These are phyloP conservation scores for Sindora glabra DNA, from an alignment of 306 rosid genomes.

Conservation along the genomic window DNA sequence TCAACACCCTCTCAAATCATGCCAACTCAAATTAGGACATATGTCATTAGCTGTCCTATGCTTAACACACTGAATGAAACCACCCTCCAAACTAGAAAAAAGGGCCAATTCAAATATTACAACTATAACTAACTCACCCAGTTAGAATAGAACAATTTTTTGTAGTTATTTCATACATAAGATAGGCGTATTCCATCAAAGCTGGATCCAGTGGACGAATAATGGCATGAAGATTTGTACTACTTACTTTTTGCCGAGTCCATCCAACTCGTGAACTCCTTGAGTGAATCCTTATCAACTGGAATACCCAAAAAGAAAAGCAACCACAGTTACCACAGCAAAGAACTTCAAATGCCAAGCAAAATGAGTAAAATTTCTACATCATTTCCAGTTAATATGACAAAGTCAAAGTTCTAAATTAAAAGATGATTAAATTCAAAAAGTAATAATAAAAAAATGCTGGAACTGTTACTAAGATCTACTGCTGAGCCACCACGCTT, in stretches of 20 bases:
- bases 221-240: neutral
- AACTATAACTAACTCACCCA: conserved; percentile 17
- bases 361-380: conserved; percentile 1
- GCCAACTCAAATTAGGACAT: neutral
- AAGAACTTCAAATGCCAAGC: conserved; percentile 9
- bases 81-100: conserved; percentile 1
- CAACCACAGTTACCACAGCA: conserved; percentile 12
- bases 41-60: neutral
- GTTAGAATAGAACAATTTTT: neutral
- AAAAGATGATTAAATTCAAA: neutral
- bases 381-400: neutral
- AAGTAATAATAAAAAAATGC: conserved; percentile 4
- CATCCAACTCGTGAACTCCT: conserved; percentile 59
- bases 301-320: conserved; percentile 23
- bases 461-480: conserved; percentile 4
- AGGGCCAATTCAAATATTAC: neutral
- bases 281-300: conserved; percentile 67
- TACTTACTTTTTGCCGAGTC: conserved; percentile 97
- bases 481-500: neutral
- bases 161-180: neutral
- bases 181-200: neutral
- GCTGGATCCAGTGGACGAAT: neutral
- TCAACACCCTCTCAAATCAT: conserved; percentile 5
- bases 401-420: neutral
- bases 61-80: conserved; percentile 8